Base-by-base conservation (phyloP, 331 rosid species). In the Stylosanthes scabra region DNA sequence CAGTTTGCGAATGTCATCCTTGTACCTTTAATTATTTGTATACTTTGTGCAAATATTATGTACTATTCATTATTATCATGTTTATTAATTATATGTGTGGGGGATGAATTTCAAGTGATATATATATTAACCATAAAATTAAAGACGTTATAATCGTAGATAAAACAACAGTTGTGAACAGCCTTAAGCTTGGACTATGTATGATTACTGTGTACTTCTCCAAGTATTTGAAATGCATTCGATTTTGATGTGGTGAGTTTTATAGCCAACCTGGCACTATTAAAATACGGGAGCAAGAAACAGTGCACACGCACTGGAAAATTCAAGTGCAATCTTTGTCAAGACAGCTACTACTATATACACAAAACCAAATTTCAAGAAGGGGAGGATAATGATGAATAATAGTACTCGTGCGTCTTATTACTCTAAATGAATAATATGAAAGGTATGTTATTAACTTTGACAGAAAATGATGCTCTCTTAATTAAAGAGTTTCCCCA, bases 41-140 rank as follows among this genome's bases (percentile, higher is more conserved):
- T 52, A 31, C 2, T 57, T 12, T 50, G 42, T 40, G 77, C 62
- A 72, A 61, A 11, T 20, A 39, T 40, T 8, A 47, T 49, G 58
- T 27, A 42, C 14, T 27, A 9, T 6, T 44, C 7, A 31, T 31
- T 31, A 31, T 20, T 20, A 50, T 16, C 34, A n/a, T 51, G 34
- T 50, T 37, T 68, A 41, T 51, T 9, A 14, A 50, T 11, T 52
- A 15, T 11, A 51, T 50, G 2, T 27, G 62, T 2, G 11, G n/a
- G 14, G 66, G 28, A 13, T 37, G 27, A 28, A 15, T 13, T 60
- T 59, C 64, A 31, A 11, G 12, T 15, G 66, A 29, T 29, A 12
- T n/a, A n/a, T n/a, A n/a, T n/a, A n/a, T n/a, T n/a, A n/a, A n/a
- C n/a, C n/a, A n/a, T n/a, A n/a, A n/a, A n/a, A n/a, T n/a, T n/a